Conservation (phyloP, 768 basidiomycete species). For the Glaciozyma antarctica region DNA sequence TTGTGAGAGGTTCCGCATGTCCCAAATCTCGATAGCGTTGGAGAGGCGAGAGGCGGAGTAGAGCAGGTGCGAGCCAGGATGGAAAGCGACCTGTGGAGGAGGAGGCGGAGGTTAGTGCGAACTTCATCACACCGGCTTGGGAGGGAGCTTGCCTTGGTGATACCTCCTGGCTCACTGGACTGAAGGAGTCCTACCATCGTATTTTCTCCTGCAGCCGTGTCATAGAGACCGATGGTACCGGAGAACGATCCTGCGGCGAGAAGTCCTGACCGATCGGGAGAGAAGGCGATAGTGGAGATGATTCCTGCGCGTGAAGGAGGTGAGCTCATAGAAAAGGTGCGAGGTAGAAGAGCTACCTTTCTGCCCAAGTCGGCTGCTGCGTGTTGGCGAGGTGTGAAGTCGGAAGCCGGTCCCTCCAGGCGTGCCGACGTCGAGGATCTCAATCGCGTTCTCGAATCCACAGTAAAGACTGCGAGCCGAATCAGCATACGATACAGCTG, state of each 20-base stretch:
- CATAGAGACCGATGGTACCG: slow-evolving; percentile 40
- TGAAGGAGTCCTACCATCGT: slow-evolving; percentile 56
- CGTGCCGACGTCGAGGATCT: slow-evolving; percentile 63
- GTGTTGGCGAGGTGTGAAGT: slow-evolving; percentile 58
- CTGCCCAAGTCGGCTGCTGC: slow-evolving; percentile 71
- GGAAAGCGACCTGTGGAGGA: slow-evolving; percentile 60
- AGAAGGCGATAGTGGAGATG: slow-evolving; percentile 73
- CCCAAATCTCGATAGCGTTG: slow-evolving; percentile 63
- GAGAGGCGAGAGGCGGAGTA: slow-evolving; percentile 68
- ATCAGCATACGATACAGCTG: neutral
- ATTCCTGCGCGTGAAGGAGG: slow-evolving; percentile 50
- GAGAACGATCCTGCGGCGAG: slow-evolving; percentile 72
- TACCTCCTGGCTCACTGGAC: slow-evolving; percentile 47
- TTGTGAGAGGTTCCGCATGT: slow-evolving; percentile 53
- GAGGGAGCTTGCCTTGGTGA: slow-evolving; percentile 21
- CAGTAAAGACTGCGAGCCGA: slow-evolving; percentile 60
- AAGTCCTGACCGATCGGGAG: slow-evolving; percentile 51
- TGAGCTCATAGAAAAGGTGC: neutral
- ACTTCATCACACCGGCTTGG: slow-evolving; percentile 38
- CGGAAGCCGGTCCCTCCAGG: slow-evolving; percentile 64
- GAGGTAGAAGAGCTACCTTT: slow-evolving; percentile 53
- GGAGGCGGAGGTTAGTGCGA: slow-evolving; percentile 48
- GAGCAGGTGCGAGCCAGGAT: slow-evolving; percentile 62
- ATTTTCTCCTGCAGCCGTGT: slow-evolving; percentile 46
- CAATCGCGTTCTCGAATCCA: slow-evolving; percentile 75